phyloP scores from a whole-genome alignment of 768 basidiomycete genomes.

The Lactifluus volemus region DNA sequence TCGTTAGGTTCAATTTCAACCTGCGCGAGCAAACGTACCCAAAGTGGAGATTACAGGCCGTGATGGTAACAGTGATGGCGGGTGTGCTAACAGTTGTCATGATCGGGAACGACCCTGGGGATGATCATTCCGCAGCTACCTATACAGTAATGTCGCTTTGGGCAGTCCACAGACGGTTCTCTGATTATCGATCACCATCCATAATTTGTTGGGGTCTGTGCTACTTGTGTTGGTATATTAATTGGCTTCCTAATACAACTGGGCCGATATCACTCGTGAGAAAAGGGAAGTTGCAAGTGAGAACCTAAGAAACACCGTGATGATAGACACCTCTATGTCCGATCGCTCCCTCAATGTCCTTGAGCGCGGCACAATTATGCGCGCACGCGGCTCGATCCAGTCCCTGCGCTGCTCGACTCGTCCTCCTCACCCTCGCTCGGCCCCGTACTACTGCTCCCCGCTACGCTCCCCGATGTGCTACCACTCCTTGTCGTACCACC shows the following conservation, averaged over 20 bases:
- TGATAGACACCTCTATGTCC: neutral
- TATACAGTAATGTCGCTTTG: too few species aligned
- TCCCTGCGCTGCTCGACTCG: constrained; percentile 6
- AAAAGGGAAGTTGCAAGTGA: neutral
- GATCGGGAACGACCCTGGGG: too few species aligned
- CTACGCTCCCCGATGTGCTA: constrained; percentile 16
- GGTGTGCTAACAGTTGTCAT: too few species aligned
- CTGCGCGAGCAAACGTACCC: too few species aligned
- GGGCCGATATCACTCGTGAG: neutral
- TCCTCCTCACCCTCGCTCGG: constrained; percentile 33
- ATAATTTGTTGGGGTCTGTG: neutral
- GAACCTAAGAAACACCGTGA: neutral
- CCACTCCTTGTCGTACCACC: constrained; percentile 15
- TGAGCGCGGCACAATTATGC: neutral
- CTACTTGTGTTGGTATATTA: neutral
- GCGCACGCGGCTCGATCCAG: constrained; percentile 1
- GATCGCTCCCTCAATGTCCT: neutral
- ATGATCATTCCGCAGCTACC: too few species aligned
- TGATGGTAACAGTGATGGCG: too few species aligned
- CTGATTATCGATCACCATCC: neutral
- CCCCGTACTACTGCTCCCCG: constrained; percentile 30
- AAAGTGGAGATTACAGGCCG: too few species aligned
- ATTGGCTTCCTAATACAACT: constrained; percentile 4
- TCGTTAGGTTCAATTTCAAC: too few species aligned
- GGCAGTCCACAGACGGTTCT: too few species aligned